A percentile compares a stretch with the other conserved stretches of the same genome.
Conservation (phyloP, 1,284 basidiomycete genomes). For the Pseudozyma pruni region DNA sequence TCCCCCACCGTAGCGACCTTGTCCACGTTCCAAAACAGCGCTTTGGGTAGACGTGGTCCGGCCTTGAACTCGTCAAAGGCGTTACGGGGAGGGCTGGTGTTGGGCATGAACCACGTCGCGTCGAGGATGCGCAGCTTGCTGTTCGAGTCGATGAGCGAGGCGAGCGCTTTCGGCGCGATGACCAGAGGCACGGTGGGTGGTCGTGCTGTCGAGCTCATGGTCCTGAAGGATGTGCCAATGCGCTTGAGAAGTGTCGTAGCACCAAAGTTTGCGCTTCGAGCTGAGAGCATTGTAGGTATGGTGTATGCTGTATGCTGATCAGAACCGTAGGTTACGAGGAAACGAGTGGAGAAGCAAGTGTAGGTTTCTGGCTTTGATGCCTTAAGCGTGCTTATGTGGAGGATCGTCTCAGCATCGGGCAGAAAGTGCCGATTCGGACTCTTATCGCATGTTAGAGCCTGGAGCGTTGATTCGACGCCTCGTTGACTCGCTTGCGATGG, state of each 20-base stretch:
- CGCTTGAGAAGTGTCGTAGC: conserved; percentile 3
- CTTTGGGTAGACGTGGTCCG: conserved; percentile 77
- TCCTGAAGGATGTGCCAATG: conserved; percentile 1
- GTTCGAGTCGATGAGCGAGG: conserved; percentile 25
- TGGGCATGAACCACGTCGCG: conserved; percentile 89
- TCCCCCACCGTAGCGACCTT: conserved; percentile 69
- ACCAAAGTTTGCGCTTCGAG: neutral
- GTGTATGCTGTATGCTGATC: neutral
- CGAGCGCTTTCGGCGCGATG: conserved; percentile 45
- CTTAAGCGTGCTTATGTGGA: no score
- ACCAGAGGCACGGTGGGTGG: conserved; percentile 41
- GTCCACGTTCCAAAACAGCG: conserved; percentile 85
- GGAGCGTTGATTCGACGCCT: no score
- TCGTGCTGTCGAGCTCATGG: conserved; percentile 34
- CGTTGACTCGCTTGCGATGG: no score
- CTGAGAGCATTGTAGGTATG: conserved; percentile 16
- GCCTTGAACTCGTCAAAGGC: conserved; percentile 75
- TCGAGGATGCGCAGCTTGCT: conserved; percentile 70
- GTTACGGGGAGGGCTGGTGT: conserved; percentile 73
- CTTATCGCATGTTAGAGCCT: no score
- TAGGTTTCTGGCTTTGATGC: no score
- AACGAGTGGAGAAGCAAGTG: no score
- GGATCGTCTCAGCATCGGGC: no score
- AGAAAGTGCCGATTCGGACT: no score
- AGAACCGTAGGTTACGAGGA: no score